Percentiles rank a stretch among this genome's conserved stretches.
phyloP scores from a whole-genome alignment of 108 stramenopile species.

The Nitzschia palea region DNA sequence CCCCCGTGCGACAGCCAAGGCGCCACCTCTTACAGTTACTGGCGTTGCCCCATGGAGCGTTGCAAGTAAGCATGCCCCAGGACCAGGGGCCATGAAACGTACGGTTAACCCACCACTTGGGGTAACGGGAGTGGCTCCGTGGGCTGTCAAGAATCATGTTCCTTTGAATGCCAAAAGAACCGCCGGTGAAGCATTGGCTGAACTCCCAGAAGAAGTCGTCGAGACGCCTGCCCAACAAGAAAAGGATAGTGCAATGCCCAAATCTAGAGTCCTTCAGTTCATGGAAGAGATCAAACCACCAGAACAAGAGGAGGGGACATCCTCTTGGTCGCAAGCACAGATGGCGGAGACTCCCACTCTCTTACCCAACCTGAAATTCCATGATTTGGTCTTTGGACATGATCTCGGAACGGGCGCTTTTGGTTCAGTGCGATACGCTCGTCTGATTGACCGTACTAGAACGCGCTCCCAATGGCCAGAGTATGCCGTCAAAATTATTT shows the following conservation, averaged over 20 bases:
- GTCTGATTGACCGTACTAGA: slow-evolving; percentile 72
- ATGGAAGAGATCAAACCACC: slow-evolving; percentile 65
- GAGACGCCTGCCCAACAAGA: neutral
- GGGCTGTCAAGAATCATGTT: slow-evolving; percentile 38
- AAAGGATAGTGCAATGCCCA: neutral
- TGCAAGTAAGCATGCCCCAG: neutral
- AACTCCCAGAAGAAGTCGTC: neutral
- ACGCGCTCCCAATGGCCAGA: slow-evolving; percentile 92
- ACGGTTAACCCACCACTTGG: slow-evolving; percentile 47
- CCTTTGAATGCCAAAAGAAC: neutral
- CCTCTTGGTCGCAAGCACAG: slow-evolving; percentile 75
- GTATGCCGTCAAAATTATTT: slow-evolving; percentile 93
- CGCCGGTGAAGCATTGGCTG: neutral
- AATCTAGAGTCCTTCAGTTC: slow-evolving; percentile 25
- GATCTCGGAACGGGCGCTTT: slow-evolving; percentile 92
- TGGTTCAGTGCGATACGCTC: slow-evolving; percentile 85
- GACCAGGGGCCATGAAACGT: neutral
- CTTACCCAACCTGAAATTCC: slow-evolving; percentile 90
- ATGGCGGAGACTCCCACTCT: slow-evolving; percentile 82
- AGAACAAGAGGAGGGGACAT: slow-evolving; percentile 52
- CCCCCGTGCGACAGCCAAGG: neutral
- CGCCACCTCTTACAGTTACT: slow-evolving; percentile 64
- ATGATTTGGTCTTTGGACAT: slow-evolving; percentile 96
- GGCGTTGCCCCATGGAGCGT: slow-evolving; percentile 82
- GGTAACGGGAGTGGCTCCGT: slow-evolving; percentile 81